Evolutionary conservation across 805 yeast genomes (phyloP).

Genomic region (Vanderwaltozyma verrucispora): DNA sequence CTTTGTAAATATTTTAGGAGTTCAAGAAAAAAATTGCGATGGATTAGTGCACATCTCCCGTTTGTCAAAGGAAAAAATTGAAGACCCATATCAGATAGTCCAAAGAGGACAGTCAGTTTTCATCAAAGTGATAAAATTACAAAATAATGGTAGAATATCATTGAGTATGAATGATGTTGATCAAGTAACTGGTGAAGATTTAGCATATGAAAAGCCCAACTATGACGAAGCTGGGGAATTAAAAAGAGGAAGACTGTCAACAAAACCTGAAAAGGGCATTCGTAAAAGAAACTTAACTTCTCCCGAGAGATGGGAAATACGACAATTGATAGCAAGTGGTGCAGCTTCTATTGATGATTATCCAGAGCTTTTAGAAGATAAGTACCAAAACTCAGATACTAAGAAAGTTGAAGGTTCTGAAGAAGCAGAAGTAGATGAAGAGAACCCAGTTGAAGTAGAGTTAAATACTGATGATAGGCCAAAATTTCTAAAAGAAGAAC

Average conservation of each 20-base stretch:
- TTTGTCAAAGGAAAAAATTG: slow-evolving; percentile 38
- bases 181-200: slow-evolving; percentile 50
- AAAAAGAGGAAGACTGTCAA: slow-evolving; percentile 3
- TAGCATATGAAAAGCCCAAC: slow-evolving; percentile 1
- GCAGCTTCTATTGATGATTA: slow-evolving; percentile 56
- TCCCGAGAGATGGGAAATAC: slow-evolving; percentile 85
- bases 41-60: slow-evolving; percentile 78
- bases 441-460: slow-evolving; percentile 60
- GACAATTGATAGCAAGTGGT: slow-evolving; percentile 75
- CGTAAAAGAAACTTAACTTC: slow-evolving; percentile 55
- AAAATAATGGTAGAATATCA: slow-evolving; percentile 40
- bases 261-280: slow-evolving; percentile 10
- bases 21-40: slow-evolving; percentile 27
- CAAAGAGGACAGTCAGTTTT: slow-evolving; percentile 49
- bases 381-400: too few relatives aligned
- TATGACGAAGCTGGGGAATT: not conserved
- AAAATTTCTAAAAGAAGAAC: slow-evolving; percentile 49
- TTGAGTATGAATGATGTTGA: slow-evolving; percentile 64
- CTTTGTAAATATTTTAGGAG: slow-evolving; percentile 46
- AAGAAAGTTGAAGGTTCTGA: too few relatives aligned
- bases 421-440: slow-evolving; percentile 20
- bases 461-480: slow-evolving; percentile 56
- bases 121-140: slow-evolving; percentile 44
- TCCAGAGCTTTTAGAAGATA: slow-evolving; percentile 41
- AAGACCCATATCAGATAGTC: slow-evolving; percentile 50